phyloP scores from a whole-genome alignment of 208 protist genomes.

The Acanthamoeba castellanii region DNA sequence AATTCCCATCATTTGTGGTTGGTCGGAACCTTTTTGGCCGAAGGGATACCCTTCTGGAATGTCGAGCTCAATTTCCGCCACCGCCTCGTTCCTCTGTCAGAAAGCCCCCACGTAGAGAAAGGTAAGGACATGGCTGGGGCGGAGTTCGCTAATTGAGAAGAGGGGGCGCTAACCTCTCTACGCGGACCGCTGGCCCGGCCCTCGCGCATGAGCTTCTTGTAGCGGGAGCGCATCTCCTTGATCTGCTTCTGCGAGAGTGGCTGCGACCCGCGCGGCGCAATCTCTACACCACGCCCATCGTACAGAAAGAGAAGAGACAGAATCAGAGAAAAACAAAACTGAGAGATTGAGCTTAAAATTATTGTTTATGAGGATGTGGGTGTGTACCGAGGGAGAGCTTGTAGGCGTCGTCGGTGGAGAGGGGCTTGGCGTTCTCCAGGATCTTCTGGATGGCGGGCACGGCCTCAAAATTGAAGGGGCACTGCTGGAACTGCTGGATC shows the following conservation, averaged over 20 bases:
- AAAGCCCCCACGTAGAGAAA: background rate
- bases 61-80: background rate
- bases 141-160: background rate
- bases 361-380: too few relatives aligned
- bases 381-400: slow-evolving; percentile 4
- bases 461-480: slow-evolving; percentile 50
- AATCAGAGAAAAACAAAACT: background rate
- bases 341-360: too few relatives aligned
- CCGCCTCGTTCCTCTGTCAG: background rate
- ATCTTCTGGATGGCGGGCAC: slow-evolving; percentile 36
- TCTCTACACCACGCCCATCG: background rate
- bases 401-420: slow-evolving; percentile 57
- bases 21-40: background rate
- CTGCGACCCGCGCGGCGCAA: background rate
- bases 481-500: slow-evolving; percentile 67
- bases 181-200: too few relatives aligned
- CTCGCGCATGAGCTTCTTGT: background rate
- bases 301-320: background rate
- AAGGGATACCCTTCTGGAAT: slow-evolving; percentile 46
- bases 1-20: background rate
- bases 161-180: too few relatives aligned
- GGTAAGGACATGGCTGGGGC: background rate
- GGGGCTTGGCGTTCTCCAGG: background rate
- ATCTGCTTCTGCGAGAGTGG: background rate
- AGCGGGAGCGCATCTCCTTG: background rate